Evolutionary conservation across 139 green algal genomes (phyloP).

Genomic region (Chlorella vulgaris): DNA sequence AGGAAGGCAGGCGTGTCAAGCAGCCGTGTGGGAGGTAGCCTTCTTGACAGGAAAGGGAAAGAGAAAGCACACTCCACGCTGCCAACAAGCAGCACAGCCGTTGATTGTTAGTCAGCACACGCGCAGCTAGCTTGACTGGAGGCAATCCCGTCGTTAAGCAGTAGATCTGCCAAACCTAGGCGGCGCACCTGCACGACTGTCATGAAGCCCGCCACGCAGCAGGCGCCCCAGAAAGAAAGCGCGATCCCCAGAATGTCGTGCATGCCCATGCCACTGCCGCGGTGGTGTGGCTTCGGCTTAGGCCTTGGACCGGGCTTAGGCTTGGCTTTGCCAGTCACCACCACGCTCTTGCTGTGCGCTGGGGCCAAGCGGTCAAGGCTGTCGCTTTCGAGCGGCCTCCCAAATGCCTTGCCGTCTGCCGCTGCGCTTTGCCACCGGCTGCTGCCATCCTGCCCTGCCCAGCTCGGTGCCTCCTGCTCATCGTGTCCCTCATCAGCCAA

Average conservation of each 20-base stretch:
- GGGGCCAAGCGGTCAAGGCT: no score
- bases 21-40: background rate
- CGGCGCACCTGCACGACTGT: slow-evolving; percentile 23
- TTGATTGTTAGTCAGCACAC: no score
- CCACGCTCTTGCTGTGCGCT: no score
- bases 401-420: background rate
- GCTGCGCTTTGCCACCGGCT: background rate
- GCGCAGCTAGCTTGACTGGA: no score
- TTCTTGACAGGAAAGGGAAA: no score
- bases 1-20: background rate
- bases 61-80: no score
- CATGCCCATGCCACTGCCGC: background rate
- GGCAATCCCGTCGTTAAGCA: no score
- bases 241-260: background rate
- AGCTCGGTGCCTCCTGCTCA: background rate
- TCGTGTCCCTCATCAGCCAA: background rate
- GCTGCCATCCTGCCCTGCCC: background rate
- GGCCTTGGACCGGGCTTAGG: background rate
- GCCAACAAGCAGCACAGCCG: background rate
- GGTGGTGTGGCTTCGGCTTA: background rate
- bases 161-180: no score
- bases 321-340: no score
- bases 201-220: slow-evolving; percentile 26
- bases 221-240: background rate
- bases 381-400: no score